phyloP scores from a whole-genome alignment of 257 asterid genomes.

The Rhazya stricta region DNA sequence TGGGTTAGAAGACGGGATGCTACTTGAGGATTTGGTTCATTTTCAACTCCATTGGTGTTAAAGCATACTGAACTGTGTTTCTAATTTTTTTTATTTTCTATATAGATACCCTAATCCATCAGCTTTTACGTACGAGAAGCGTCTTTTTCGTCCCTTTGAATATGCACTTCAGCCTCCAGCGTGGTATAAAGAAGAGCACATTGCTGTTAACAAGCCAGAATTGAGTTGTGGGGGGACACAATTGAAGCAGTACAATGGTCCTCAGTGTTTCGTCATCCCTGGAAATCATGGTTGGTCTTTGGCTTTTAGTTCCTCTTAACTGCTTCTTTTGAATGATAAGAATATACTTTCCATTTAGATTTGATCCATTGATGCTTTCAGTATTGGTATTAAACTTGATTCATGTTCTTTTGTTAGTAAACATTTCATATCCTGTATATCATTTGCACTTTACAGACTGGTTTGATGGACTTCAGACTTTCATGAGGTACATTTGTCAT shows the following conservation, averaged over 20 bases:
- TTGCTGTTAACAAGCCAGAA: conserved; percentile 92
- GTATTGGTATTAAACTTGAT: background rate
- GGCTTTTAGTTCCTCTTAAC: background rate
- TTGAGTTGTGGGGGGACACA: conserved; percentile 60
- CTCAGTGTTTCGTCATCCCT: conserved; percentile 93
- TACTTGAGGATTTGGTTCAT: background rate
- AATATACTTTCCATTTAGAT: background rate
- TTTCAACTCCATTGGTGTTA: background rate
- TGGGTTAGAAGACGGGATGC: conserved; percentile 4
- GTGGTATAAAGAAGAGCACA: conserved; percentile 82
- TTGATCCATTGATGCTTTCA: background rate
- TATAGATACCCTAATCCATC: conserved; percentile 97
- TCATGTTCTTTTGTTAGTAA: background rate
- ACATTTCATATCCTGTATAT: conserved; percentile 9
- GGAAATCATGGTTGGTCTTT: conserved; percentile 86
- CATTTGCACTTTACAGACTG: conserved; percentile 57
- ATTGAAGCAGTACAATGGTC: conserved; percentile 77
- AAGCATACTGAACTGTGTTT: background rate
- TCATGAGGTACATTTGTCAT: conserved; percentile 95
- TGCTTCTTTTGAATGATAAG: background rate
- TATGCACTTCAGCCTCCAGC: conserved; percentile 95
- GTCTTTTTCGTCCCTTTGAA: conserved; percentile 91
- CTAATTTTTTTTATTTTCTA: conserved; percentile 19
- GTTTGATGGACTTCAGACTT: conserved; percentile 99
- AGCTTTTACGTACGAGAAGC: conserved; percentile 81